Conservation (phyloP, 2,329 filamentous ascomycete species). For the Karstenula rhodostoma region DNA sequence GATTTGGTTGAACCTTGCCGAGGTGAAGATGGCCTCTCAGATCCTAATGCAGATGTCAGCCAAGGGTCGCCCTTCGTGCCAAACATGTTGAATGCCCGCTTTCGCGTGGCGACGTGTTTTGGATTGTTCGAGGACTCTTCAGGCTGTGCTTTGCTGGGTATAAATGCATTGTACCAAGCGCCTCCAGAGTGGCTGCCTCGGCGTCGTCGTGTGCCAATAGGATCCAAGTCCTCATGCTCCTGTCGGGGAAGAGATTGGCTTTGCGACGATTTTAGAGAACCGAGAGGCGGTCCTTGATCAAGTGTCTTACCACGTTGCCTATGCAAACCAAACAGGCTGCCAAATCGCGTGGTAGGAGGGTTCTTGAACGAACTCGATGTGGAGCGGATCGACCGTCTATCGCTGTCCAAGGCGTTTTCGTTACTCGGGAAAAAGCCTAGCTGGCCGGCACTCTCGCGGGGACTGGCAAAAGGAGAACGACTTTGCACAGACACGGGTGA, state of each 20-base stretch:
- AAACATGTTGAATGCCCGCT: slow-evolving; percentile 60
- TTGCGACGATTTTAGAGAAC: slow-evolving; percentile 73
- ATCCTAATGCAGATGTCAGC: slow-evolving; percentile 53
- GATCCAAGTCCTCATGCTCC: slow-evolving; percentile 55
- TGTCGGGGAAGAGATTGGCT: slow-evolving; percentile 79
- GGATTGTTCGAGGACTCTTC: slow-evolving; percentile 43
- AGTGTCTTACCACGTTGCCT: slow-evolving; percentile 68
- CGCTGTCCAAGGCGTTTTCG: slow-evolving; percentile 53
- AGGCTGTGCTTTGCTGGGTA: slow-evolving; percentile 50
- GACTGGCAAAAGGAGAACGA: slow-evolving; percentile 58
- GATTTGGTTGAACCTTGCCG: slow-evolving; percentile 75
- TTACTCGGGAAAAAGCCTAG: slow-evolving; percentile 50
- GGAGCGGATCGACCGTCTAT: slow-evolving; percentile 57
- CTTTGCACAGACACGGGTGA: slow-evolving; percentile 55
- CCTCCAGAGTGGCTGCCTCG: slow-evolving; percentile 64
- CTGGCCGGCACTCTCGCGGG: slow-evolving; percentile 56
- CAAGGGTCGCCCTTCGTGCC: slow-evolving; percentile 61
- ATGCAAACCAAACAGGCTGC: slow-evolving; percentile 66
- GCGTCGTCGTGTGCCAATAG: slow-evolving; percentile 59
- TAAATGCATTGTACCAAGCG: slow-evolving; percentile 63
- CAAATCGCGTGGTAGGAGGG: slow-evolving; percentile 62
- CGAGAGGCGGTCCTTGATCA: slow-evolving; percentile 70
- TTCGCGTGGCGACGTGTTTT: slow-evolving; percentile 51
- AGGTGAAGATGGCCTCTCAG: slow-evolving; percentile 59
- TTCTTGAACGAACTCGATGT: slow-evolving; percentile 60